Conservation (phyloP, 129 eudicot species). For the Gnaphalium uliginosum region DNA sequence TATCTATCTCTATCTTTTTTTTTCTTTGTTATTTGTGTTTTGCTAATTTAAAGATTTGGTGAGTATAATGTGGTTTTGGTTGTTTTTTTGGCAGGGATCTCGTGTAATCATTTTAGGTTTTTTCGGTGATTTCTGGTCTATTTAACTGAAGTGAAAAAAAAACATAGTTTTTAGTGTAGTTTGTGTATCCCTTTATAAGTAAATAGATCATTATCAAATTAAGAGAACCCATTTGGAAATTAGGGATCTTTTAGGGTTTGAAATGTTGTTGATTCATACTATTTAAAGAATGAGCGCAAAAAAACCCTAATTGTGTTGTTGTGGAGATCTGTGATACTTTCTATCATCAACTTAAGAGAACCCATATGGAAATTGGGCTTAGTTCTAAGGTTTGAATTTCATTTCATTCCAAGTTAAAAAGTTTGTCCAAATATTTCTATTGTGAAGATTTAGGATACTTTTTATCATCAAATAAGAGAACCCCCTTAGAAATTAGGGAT, state of each 20-base stretch:
- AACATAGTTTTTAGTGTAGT: slow-evolving; percentile 7
- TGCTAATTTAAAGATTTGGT: slow-evolving; percentile 41
- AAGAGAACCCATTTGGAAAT: slow-evolving; percentile 20
- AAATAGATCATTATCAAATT: background rate
- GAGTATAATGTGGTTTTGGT: slow-evolving; percentile 43
- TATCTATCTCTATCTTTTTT: slow-evolving; percentile 3
- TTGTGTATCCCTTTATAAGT: slow-evolving; percentile 2
- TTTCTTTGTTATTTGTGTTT: slow-evolving; percentile 13
- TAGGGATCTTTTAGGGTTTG: slow-evolving; percentile 20
- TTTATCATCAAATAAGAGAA: slow-evolving; percentile 4
- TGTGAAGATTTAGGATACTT: background rate
- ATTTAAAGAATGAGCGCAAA: slow-evolving; percentile 19
- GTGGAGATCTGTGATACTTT: background rate
- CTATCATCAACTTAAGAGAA: background rate
- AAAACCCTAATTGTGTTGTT: slow-evolving; percentile 16
- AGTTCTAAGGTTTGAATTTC: too few relatives aligned
- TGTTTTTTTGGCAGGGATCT: slow-evolving; percentile 45
- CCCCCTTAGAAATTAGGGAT: slow-evolving; percentile 16
- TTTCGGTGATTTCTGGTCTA: slow-evolving; percentile 32
- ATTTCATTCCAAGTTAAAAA: slow-evolving; percentile 35
- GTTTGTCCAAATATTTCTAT: slow-evolving; percentile 6
- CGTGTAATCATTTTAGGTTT: slow-evolving; percentile 27
- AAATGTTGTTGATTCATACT: slow-evolving; percentile 19
- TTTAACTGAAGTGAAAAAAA: slow-evolving; percentile 15
- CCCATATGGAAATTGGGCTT: slow-evolving; percentile 16